Evolutionary conservation across 2,329 filamentous ascomycete species (phyloP), one percentile per base, ranked within the genome.

Genomic region (Fusarium sp.): DNA sequence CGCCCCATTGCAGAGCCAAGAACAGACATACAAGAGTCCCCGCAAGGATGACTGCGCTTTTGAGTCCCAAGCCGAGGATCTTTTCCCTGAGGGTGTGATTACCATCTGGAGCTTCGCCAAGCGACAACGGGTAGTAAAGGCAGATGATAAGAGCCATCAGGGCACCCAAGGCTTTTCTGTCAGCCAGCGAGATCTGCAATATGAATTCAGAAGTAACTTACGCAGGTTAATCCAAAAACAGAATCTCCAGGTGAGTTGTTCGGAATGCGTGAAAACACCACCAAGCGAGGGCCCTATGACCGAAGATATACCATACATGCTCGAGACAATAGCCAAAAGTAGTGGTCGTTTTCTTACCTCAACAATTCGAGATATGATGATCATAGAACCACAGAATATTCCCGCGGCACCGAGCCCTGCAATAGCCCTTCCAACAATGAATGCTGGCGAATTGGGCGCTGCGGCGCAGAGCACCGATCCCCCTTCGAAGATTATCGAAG

Each of bases 351-450:
- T 71, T 7, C 59, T 39, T 52, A 72, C 55, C 4, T 64, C 58
- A 0, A 71, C 68, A 10, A 68, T 65, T 11, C 61, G 52, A 0
- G 63, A 48, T 10, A 65, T 27, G 1, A 73, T 62, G 0, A 64
- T 63, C 52, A 72, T 54, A 3, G 66, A 44, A 1, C 68, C 71
- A 3, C 66, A 72, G 47, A 57, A 60, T 0, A 73, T 39, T 0
- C 71, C 71, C 0, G 71, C 54, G 3, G 63, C 68, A 1, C 79
- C 80, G 2, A 78, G 37, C 3, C 79, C 80, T 5, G 79, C 73
- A 2, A 82, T 45, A 0, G 78, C 78, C 19, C 80, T 74, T 0
- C 81, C 81, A 0, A 74, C 63, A n/a, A 82, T 81, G 4, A 82
- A 76, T 4, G 75, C 75, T 7, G 68, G 66, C 2, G 76, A 78